Conservation (phyloP, 2,329 filamentous ascomycete genomes). For the Fusarium bulbicola region DNA sequence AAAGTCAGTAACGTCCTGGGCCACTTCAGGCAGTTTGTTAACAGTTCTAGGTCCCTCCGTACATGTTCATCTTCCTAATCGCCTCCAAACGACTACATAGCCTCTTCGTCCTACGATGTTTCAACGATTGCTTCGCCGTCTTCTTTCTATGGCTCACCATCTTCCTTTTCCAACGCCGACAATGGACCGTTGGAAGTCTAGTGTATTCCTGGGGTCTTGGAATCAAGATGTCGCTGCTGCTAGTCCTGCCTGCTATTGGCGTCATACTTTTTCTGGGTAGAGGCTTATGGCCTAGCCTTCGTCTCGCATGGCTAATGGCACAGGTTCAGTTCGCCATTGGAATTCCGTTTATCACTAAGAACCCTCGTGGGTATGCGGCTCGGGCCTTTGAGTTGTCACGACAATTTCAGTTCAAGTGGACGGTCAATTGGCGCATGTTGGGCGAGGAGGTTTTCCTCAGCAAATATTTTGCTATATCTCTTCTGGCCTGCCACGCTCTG, state of each 20-base stretch:
- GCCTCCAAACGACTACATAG: constrained; percentile 93
- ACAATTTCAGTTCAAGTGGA: constrained; percentile 97
- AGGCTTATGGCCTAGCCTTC: constrained; percentile 72
- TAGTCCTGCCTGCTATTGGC: constrained; percentile 83
- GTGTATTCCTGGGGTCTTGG: constrained; percentile 82
- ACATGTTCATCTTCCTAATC: constrained; percentile 85
- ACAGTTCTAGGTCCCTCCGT: constrained; percentile 74
- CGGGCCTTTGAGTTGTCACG: constrained; percentile 91
- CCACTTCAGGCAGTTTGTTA: neutral
- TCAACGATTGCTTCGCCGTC: constrained; percentile 93
- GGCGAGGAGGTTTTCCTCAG: constrained; percentile 81
- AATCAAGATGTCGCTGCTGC: constrained; percentile 93
- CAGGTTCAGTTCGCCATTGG: constrained; percentile 78
- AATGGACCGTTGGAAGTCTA: constrained; percentile 77
- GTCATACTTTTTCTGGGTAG: constrained; percentile 78
- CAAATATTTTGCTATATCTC: constrained; percentile 70
- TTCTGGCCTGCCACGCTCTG: constrained; percentile 72
- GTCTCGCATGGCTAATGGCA: constrained; percentile 74
- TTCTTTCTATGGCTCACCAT: constrained; percentile 87
- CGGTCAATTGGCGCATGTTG: constrained; percentile 98
- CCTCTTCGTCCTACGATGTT: constrained; percentile 89
- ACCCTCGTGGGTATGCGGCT: constrained; percentile 76
- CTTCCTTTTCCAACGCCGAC: constrained; percentile 76
- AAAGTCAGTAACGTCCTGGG: constrained; percentile 58
- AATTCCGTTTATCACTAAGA: constrained; percentile 73